Evolutionary conservation across 2,329 filamentous ascomycete genomes (phyloP).

Genomic region (Aspergillus sp.): DNA sequence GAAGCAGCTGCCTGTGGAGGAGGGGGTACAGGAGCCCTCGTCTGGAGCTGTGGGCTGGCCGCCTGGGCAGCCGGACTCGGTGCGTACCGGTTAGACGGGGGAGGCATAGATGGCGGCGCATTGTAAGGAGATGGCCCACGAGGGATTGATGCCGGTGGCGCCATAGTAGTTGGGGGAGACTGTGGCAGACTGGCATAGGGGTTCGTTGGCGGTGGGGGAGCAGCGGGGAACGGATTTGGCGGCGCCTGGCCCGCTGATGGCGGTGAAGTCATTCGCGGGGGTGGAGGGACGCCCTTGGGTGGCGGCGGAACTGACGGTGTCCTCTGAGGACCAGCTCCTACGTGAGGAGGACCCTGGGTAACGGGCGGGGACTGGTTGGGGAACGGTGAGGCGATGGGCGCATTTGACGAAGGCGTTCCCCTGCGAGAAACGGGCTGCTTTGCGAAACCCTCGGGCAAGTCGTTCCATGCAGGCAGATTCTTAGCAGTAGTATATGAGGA

Average conservation of each 20-base stretch:
- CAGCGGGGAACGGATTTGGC: conserved; percentile 60
- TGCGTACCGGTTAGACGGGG: conserved; percentile 75
- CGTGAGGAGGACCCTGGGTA: conserved; percentile 51
- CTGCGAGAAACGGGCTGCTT: conserved; percentile 71
- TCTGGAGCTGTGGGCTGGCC: conserved; percentile 46
- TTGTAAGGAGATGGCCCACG: conserved; percentile 86
- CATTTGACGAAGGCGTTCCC: conserved; percentile 66
- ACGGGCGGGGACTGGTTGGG: conserved; percentile 58
- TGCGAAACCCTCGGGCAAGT: conserved; percentile 78
- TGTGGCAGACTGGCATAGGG: conserved; percentile 40
- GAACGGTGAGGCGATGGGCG: conserved; percentile 74
- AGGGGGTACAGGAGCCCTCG: conserved; percentile 51
- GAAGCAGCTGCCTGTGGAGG: conserved; percentile 40
- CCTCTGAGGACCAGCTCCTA: conserved; percentile 57
- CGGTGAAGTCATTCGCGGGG: conserved; percentile 70
- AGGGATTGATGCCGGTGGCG: conserved; percentile 53
- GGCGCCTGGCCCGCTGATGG: conserved; percentile 57
- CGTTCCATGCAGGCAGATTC: conserved; percentile 86
- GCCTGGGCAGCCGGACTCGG: conserved; percentile 62
- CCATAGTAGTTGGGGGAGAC: conserved; percentile 44
- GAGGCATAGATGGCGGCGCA: conserved; percentile 67
- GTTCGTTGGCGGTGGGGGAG: conserved; percentile 53
- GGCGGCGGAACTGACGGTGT: conserved; percentile 77
- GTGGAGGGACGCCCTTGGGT: conserved; percentile 72
- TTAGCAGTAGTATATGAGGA: conserved; percentile 64